These are phyloP conservation scores for Collybia sordida DNA, from an alignment of 768 basidiomycete genomes.

Conservation along the genomic window DNA sequence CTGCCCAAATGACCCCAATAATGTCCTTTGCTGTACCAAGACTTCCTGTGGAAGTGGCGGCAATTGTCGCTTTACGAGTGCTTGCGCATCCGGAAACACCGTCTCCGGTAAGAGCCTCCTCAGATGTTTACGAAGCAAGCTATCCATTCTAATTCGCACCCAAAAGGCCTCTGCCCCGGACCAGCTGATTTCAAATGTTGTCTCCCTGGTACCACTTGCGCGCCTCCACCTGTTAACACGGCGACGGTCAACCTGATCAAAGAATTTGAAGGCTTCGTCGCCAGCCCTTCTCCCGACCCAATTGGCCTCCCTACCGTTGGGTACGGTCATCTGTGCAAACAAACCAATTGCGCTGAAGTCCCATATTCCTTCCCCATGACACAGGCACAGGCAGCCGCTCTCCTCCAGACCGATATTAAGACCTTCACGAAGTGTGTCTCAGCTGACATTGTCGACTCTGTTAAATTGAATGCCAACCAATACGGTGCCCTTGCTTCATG, in stretches of 20 bases:
- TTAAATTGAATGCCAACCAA: conserved; percentile 31
- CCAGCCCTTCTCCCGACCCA: conserved; percentile 32
- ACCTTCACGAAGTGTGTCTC: conserved; percentile 29
- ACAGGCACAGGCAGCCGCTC: conserved; percentile 23
- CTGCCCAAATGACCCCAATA: no score
- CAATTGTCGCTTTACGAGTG: no score
- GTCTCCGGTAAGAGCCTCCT: no score
- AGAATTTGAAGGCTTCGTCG: conserved; percentile 31
- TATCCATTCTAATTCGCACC: no score
- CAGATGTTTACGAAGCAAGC: no score
- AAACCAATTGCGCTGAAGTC: conserved; percentile 28
- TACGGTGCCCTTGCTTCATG: conserved; percentile 31
- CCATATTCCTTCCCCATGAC: conserved; percentile 33
- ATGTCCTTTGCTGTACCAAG: no score
- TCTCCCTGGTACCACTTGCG: not conserved
- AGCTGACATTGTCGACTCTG: conserved; percentile 20
- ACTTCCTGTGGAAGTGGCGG: no score
- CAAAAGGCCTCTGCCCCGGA: no score
- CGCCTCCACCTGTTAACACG: conserved; percentile 22
- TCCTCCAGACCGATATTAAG: conserved; percentile 25
- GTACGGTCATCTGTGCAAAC: conserved; percentile 32
- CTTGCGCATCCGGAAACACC: no score
- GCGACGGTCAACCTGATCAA: conserved; percentile 30
- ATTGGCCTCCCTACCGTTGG: conserved; percentile 35
- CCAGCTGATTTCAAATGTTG: no score